These are phyloP conservation scores for Russula abietina DNA, from an alignment of 768 basidiomycete species.

Conservation along the genomic window DNA sequence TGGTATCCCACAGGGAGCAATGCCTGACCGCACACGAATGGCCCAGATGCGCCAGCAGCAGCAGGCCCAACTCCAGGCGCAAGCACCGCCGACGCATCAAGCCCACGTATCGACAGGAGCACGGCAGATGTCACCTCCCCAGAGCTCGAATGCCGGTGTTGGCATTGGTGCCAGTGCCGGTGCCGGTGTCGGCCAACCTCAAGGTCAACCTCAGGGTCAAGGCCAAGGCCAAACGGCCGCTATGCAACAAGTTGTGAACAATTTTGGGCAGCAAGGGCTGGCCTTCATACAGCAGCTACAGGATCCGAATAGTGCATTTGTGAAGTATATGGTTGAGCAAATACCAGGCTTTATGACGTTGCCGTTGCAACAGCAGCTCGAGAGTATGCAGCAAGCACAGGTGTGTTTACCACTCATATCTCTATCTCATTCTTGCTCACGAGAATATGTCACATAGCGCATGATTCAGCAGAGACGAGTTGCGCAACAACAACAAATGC, in stretches of 20 bases:
- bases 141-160: slow-evolving; percentile 7
- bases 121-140: slow-evolving; percentile 22
- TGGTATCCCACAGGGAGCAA: slow-evolving; percentile 1
- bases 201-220: slow-evolving; percentile 8
- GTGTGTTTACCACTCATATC: slow-evolving; percentile 7
- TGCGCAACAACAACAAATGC: slow-evolving; percentile 4
- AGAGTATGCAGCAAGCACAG: slow-evolving; percentile 23
- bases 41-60: slow-evolving; percentile 21
- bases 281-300: slow-evolving; percentile 22
- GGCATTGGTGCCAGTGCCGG: not conserved
- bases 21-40: slow-evolving; percentile 11
- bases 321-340: slow-evolving; percentile 23
- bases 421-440: slow-evolving; percentile 2
- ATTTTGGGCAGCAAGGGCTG: slow-evolving; percentile 17
- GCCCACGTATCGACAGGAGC: slow-evolving; percentile 2
- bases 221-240: not conserved
- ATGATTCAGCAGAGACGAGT: slow-evolving; percentile 16
- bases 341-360: slow-evolving; percentile 21
- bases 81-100: slow-evolving; percentile 7
- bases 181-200: not conserved
- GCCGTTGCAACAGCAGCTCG: slow-evolving; percentile 18
- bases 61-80: slow-evolving; percentile 15
- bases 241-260: slow-evolving; percentile 8
- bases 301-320: slow-evolving; percentile 23
- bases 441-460: not conserved